These are phyloP conservation scores for Panaeolus papilionaceus DNA, from an alignment of 768 basidiomycete genomes.

Conservation along the genomic window DNA sequence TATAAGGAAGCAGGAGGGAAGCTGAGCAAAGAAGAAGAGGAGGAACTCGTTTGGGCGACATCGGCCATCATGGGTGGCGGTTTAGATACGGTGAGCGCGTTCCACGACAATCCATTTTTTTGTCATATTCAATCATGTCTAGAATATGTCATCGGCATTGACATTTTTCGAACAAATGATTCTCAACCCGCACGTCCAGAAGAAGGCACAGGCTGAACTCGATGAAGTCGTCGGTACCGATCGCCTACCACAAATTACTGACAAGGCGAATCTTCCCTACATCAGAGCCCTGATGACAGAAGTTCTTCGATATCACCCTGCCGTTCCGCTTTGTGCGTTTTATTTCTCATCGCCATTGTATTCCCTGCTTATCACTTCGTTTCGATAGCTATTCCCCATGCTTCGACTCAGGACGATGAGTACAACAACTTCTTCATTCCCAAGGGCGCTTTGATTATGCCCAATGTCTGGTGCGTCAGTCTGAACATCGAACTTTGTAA, in stretches of 20 bases:
- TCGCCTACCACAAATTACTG: slow-evolving; percentile 44
- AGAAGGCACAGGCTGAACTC: slow-evolving; percentile 58
- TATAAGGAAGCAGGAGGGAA: slow-evolving; percentile 31
- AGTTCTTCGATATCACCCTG: slow-evolving; percentile 47
- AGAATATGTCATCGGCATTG: slow-evolving; percentile 47
- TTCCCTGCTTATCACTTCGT: not conserved
- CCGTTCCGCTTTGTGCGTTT: slow-evolving; percentile 46
- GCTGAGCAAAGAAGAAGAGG: slow-evolving; percentile 41
- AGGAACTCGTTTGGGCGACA: slow-evolving; percentile 44
- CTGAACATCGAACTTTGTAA: not conserved
- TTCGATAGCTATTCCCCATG: slow-evolving; percentile 29
- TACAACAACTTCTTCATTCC: slow-evolving; percentile 30
- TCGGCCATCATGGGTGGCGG: slow-evolving; percentile 27
- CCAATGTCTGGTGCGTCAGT: slow-evolving; percentile 51
- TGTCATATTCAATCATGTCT: slow-evolving; percentile 24
- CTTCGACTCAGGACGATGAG: slow-evolving; percentile 26
- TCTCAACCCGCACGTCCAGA: slow-evolving; percentile 48
- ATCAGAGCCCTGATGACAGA: slow-evolving; percentile 51
- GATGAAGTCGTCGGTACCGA: slow-evolving; percentile 46
- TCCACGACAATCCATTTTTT: not conserved
- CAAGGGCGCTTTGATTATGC: slow-evolving; percentile 55
- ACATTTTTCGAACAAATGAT: slow-evolving; percentile 57
- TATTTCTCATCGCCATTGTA: not conserved
- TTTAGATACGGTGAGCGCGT: slow-evolving; percentile 25
- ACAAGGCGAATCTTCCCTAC: slow-evolving; percentile 55